A percentile compares a stretch with the other conserved stretches of the same genome.
These are phyloP conservation scores for Corynespora cassiicola DNA, from an alignment of 2,329 filamentous ascomycete genomes.

Conservation along the genomic window DNA sequence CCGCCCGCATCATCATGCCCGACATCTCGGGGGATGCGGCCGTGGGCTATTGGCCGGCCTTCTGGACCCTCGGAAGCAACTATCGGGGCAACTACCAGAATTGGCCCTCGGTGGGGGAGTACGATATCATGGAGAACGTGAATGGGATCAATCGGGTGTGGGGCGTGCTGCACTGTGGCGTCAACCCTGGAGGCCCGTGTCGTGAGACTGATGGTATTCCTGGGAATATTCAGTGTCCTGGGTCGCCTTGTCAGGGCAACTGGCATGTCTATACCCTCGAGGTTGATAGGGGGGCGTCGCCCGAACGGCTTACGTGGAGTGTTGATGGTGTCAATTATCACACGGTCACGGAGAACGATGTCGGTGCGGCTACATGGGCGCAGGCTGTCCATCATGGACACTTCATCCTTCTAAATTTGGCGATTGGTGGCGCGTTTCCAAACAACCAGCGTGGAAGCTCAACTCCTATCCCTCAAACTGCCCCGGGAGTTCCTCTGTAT, in stretches of 20 bases:
- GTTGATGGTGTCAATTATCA: conserved; percentile 10
- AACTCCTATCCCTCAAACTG: conserved; percentile 6
- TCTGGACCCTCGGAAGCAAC: conserved; percentile 12
- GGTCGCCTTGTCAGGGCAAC: conserved; percentile 12
- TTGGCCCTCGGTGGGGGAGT: conserved; percentile 9
- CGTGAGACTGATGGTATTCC: conserved; percentile 5
- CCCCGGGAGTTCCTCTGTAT: conserved; percentile 3
- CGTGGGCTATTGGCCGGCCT: conserved; percentile 12
- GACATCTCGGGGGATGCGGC: conserved; percentile 7
- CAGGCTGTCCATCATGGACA: conserved; percentile 11
- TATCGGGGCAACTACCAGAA: conserved; percentile 12
- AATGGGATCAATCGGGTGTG: conserved; percentile 9
- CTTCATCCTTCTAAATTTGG: conserved; percentile 13
- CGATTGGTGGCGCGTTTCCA: conserved; percentile 12
- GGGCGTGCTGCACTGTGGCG: conserved; percentile 10
- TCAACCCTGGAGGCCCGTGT: conserved; percentile 8
- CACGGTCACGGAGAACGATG: conserved; percentile 5
- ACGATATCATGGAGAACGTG: conserved; percentile 12
- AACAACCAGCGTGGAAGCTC: conserved; percentile 2
- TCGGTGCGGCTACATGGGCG: conserved; percentile 6
- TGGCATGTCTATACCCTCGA: conserved; percentile 9
- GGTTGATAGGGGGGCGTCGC: conserved; percentile 8
- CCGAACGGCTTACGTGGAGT: conserved; percentile 11
- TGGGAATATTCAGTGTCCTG: conserved; percentile 2
- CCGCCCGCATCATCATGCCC: conserved; percentile 14